A percentile compares a stretch with the other conserved stretches of the same genome.
Evolutionary conservation across 2,329 filamentous ascomycete species (phyloP).

Genomic region (Incumbomyces lentus): DNA sequence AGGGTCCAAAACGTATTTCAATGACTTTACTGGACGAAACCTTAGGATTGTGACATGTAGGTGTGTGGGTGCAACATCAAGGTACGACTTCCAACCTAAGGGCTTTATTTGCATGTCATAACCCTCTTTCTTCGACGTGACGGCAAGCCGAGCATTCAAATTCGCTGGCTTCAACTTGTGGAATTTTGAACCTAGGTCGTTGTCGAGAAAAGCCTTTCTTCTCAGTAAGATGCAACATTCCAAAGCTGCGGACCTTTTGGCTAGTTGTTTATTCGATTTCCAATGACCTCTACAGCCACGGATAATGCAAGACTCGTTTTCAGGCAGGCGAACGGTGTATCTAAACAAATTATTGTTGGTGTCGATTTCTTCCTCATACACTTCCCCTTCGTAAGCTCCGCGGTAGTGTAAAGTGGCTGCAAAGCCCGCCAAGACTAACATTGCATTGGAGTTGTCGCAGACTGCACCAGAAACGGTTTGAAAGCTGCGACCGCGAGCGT

Average conservation of each 20-base stretch:
- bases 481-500: constrained; percentile 21
- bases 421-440: constrained; percentile 17
- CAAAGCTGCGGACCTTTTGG: constrained; percentile 84
- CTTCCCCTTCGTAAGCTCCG: constrained; percentile 37
- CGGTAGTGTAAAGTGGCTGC: constrained; percentile 30
- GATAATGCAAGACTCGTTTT: constrained; percentile 53
- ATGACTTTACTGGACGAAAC: constrained; percentile 45
- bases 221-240: constrained; percentile 64
- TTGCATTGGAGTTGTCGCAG: constrained; percentile 16
- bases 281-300: constrained; percentile 53
- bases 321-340: constrained; percentile 71
- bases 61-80: constrained; percentile 36
- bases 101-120: constrained; percentile 78
- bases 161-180: constrained; percentile 63
- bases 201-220: constrained; percentile 57
- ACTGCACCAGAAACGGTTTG: constrained; percentile 13
- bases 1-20: constrained; percentile 50
- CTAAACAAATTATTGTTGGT: constrained; percentile 42
- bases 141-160: constrained; percentile 75
- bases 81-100: constrained; percentile 51
- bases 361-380: constrained; percentile 32
- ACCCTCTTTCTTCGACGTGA: constrained; percentile 60
- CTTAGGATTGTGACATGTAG: constrained; percentile 55
- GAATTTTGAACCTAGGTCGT: constrained; percentile 63
- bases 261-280: constrained; percentile 60